Evolutionary conservation across 768 basidiomycete genomes (phyloP), one percentile per base, ranked within the genome.

Genomic region (Leccinum longicurvipes): DNA sequence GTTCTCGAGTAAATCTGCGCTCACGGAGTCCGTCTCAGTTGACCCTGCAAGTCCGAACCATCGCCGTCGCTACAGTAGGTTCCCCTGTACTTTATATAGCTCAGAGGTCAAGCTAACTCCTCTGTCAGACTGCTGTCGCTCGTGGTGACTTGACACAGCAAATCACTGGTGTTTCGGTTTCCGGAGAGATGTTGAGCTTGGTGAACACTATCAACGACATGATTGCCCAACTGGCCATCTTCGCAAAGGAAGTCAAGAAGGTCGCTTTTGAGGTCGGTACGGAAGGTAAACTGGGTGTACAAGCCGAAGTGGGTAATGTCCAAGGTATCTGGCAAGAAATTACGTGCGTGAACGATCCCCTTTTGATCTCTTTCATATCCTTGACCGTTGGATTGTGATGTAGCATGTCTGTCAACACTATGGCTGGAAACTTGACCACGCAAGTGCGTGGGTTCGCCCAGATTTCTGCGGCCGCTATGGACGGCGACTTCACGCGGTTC

Each of bases 241-340:
- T 88, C 69, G 86, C 86, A 48, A 80, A 82, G 25, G 86, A 89
- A 66, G 88, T 98, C 56, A 98, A 94, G 73, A 91, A 96, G 67
- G 96, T 99, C 52, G 97, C 97, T 2, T 78, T 93, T 31, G 95
- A 99, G 72, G 96, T 99, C 67, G 96, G 96, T 46, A 98, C 96
- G 14, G 94, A 98, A 67, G 96, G 97, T n/a, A 98, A 98, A 73
- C 77, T 98, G 6, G 96, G 97, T 62, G 97, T 96, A 0, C 95
- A 97, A 66, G 97, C 97, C 4, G 93, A 98, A 71, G 92, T 98
- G 8, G 93, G 93, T 56, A 92, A 94, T 55, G 91, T 98, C 6
- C 93, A 98, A 68, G 97, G 97, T 36, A 95, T 93, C 31, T 99
- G 97, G 97, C 91, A 95, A 65, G 94, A 96, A 71, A 98, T 99